These are phyloP conservation scores for Phaseolus coccineus DNA, from an alignment of 331 rosid genomes.

Conservation along the genomic window DNA sequence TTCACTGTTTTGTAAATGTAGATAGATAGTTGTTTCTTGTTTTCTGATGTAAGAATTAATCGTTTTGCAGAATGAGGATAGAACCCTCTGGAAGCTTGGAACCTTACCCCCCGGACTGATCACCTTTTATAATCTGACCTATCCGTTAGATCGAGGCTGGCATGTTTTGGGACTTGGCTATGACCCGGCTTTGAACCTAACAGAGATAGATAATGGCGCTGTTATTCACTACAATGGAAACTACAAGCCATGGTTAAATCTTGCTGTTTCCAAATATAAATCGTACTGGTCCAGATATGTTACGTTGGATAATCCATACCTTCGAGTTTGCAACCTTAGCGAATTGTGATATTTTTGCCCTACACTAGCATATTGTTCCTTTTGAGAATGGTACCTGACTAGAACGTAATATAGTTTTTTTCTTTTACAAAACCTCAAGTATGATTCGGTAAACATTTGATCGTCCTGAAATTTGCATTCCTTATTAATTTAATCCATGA, in stretches of 20 bases:
- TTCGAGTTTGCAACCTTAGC: constrained; percentile 67
- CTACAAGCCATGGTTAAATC: constrained; percentile 96
- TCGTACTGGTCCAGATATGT: constrained; percentile 90
- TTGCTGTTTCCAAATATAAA: constrained; percentile 92
- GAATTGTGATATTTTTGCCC: constrained; percentile 45
- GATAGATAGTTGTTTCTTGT: constrained; percentile 24
- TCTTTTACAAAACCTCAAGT: neutral
- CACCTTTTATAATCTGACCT: constrained; percentile 85
- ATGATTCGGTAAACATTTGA: neutral
- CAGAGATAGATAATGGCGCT: constrained; percentile 82
- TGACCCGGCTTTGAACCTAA: constrained; percentile 87
- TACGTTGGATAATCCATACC: constrained; percentile 76
- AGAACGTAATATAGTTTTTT: constrained; percentile 33
- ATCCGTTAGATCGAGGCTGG: constrained; percentile 87
- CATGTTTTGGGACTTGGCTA: constrained; percentile 97
- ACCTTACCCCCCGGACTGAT: constrained; percentile 92
- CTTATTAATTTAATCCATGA: neutral
- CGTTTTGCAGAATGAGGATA: constrained; percentile 84
- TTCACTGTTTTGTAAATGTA: constrained; percentile 18
- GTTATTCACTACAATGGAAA: constrained; percentile 96
- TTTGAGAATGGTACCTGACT: constrained; percentile 24
- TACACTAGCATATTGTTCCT: constrained; percentile 14
- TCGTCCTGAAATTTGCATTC: neutral
- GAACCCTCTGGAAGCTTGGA: constrained; percentile 99
- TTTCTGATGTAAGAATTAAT: constrained; percentile 41